Evolutionary conservation across 2,329 filamentous ascomycete species (phyloP), one percentile per base, ranked within the genome.

Genomic region (Fusarium gaditjirri): DNA sequence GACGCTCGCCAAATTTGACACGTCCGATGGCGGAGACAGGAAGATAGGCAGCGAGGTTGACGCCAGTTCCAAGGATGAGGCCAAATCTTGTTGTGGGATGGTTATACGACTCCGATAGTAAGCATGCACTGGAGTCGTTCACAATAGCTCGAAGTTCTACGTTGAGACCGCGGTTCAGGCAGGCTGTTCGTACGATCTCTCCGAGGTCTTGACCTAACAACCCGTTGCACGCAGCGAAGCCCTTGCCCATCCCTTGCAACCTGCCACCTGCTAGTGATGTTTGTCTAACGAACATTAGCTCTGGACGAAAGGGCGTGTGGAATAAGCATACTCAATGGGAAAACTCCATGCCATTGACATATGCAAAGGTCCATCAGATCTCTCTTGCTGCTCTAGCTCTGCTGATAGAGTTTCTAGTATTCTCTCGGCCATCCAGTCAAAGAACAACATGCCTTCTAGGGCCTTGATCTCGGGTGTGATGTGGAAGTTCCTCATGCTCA

Each of bases 341-440:
- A 93, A 93, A 65, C 90, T 92, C 90, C 90, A 92, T 10, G 90
- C 88, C 68, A 92, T 79, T 2, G 90, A 90, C 81, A 91, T 84
- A 13, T 86, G 86, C 56, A 92, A 81, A 33, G 86, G 84, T 5
- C 82, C 79, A 29, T 83, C 81, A 9, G 79, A 76, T 46, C 73
- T 78, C 63, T 81, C 78, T 27, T 78, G 80, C 6, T 80, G 78
- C 47, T 82, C 80, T 27, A 83, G 75, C 23, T 84, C 85, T 46
- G 82, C 81, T 11, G 82, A 80, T 16, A 92, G 80, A 3, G 89
- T 89, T 53, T 91, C 86, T 56, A 83, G 78, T 73, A 92, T 90
- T 70, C 85, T 86, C 44, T 84, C 82, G 2, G 90, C 90, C 86
- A 92, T 90, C 91, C 91, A 93, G 77, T 90, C 86, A 72, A 92